Percentiles rank a stretch among this genome's conserved stretches.
Conservation (phyloP, 768 basidiomycete species). For the Podaxis sp. region DNA sequence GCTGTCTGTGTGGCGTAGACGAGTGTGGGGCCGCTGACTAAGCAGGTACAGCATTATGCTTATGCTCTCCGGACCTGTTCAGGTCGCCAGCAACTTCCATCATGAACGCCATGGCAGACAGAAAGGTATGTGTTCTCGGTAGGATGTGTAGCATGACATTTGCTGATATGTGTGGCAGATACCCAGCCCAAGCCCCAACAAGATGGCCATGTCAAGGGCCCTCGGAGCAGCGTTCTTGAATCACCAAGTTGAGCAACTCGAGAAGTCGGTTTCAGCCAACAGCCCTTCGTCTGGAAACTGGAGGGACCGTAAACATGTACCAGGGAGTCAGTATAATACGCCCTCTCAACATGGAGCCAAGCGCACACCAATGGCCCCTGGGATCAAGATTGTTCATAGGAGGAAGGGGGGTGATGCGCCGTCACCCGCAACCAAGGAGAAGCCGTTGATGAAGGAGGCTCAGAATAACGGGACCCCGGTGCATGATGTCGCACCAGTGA, state of each 20-base stretch:
- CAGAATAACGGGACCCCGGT: not conserved
- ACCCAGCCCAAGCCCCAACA: conserved; percentile 40
- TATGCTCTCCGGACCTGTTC: not conserved
- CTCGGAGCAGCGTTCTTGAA: conserved; percentile 85
- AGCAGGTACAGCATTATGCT: conserved; percentile 15
- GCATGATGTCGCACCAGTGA: not conserved
- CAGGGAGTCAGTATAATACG: conserved; percentile 16
- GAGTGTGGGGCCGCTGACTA: conserved; percentile 13
- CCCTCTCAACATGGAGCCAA: conserved; percentile 23
- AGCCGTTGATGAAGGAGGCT: conserved; percentile 16
- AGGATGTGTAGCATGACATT: not conserved
- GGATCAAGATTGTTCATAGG: conserved; percentile 29
- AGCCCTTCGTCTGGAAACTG: conserved; percentile 57
- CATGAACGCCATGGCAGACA: conserved; percentile 28
- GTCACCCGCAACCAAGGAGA: conserved; percentile 17
- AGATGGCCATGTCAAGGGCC: conserved; percentile 81
- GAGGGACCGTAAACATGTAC: conserved; percentile 43
- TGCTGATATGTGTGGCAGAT: conserved; percentile 15
- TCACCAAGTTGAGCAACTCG: conserved; percentile 87
- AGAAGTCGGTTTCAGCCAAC: conserved; percentile 60
- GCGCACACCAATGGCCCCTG: conserved; percentile 31
- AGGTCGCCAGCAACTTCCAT: conserved; percentile 11
- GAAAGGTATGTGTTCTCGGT: conserved; percentile 21
- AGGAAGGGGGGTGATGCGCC: conserved; percentile 27
- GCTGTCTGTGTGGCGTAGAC: not conserved